Evolutionary conservation across 1,139 yeast genomes (phyloP), one percentile per base, ranked within the genome.

Genomic region (Pichia sp.): DNA sequence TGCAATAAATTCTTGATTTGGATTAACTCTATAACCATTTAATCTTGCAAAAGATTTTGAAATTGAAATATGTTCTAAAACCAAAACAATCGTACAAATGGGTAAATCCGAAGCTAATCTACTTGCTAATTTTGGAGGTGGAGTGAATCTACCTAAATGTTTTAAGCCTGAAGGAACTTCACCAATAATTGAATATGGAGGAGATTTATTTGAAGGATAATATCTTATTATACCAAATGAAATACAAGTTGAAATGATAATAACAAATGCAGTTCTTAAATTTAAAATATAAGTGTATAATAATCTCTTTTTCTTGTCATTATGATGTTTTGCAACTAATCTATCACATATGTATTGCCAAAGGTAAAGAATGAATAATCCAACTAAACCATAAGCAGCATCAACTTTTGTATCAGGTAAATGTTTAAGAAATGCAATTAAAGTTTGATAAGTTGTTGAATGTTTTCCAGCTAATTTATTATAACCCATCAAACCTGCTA

Each of bases 1-100:
- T 46, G 97, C 97, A 65, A 90, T 80, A 56, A 90, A 78, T 68
- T 90, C 97, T 73, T 90, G 97, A 71, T 90, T 91, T 44, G 97
- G 96, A 55, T 83, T 79, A 63, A 90, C 85, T 64, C 87, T 87
- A 70, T 90, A 90, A 67, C 88, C 96, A 66, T 90, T 90, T 61
- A 90, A 74, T 71, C 97, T 80, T 55, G 96, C 97, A 65, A 90
- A 90, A 3, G 96, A 87, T 69, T 90, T 90, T 53, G 96, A 77
- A 62, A 90, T 90, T 53, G 97, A 91, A 67, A 90, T 90, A 68
- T 90, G 97, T 70, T 90, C 97, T 61, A 90, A 76, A 56, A 90
- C 77, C 60, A 90, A 75, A 53, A 90, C 83, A 59, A 90, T 84
- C 34, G 83, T 78, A 18, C 96, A 84, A 38, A 90, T 93, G 5